These are phyloP conservation scores for Lotus japonicus DNA, from an alignment of 306 rosid genomes.

Conservation along the genomic window DNA sequence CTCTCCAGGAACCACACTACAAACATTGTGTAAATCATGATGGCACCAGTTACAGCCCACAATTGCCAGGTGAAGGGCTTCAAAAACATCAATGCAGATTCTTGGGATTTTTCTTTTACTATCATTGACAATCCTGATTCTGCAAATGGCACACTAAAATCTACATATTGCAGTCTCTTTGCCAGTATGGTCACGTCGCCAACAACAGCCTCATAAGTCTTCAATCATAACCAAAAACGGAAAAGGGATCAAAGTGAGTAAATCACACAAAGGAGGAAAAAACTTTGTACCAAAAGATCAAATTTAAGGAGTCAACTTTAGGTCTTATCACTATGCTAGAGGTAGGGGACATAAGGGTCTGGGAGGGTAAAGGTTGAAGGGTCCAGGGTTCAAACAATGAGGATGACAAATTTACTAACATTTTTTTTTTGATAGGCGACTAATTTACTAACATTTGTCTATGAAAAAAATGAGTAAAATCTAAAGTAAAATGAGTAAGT, in stretches of 20 bases:
- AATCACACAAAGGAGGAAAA: not conserved
- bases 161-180: slow-evolving; percentile 41
- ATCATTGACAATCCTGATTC: slow-evolving; percentile 66
- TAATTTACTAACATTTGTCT: too few species aligned
- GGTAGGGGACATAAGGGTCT: too few species aligned
- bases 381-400: too few species aligned
- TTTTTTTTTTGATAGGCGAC: too few species aligned
- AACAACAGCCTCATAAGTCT: slow-evolving; percentile 56
- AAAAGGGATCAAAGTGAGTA: not conserved
- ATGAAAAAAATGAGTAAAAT: not conserved
- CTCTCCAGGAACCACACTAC: slow-evolving; percentile 59
- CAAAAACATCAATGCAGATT: slow-evolving; percentile 49
- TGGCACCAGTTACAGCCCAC: slow-evolving; percentile 42
- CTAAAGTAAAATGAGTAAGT: not conserved
- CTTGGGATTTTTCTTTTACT: slow-evolving; percentile 31
- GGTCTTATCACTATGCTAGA: not conserved
- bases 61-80: slow-evolving; percentile 63
- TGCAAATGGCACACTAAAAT: slow-evolving; percentile 58
- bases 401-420: too few species aligned
- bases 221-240: slow-evolving; percentile 15
- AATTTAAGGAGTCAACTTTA: not conserved
- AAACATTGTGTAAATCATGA: slow-evolving; percentile 50
- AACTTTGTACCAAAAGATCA: not conserved
- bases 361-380: too few species aligned
- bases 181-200: slow-evolving; percentile 60